Conservation (phyloP, 129 eudicot genomes). For the Lactuca sativa region DNA sequence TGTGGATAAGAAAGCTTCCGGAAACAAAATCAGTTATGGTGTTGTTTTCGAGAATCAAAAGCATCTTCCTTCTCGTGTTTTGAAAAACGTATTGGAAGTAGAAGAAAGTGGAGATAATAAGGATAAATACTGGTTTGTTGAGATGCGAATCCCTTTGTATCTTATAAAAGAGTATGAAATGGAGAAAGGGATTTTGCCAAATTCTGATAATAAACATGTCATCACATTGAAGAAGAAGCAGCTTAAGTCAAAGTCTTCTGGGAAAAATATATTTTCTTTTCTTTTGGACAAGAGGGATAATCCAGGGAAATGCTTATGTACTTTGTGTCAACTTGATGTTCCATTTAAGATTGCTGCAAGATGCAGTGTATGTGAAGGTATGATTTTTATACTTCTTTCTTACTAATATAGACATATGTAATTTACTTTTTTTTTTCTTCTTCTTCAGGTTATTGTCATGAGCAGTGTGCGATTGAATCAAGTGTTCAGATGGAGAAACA, state of each 20-base stretch:
- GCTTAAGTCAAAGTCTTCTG: slow-evolving; percentile 61
- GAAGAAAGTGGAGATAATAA: slow-evolving; percentile 60
- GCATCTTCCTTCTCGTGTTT: slow-evolving; percentile 84
- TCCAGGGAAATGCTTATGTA: slow-evolving; percentile 46
- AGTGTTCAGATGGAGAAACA: slow-evolving; percentile 40
- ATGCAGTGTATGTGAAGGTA: slow-evolving; percentile 90
- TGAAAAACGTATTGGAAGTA: slow-evolving; percentile 65
- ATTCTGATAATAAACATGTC: slow-evolving; percentile 34
- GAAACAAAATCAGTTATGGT: slow-evolving; percentile 61
- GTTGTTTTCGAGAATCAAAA: slow-evolving; percentile 84
- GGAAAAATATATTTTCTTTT: slow-evolving; percentile 54
- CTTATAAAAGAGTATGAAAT: slow-evolving; percentile 79
- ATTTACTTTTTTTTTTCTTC: not conserved
- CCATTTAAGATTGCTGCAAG: slow-evolving; percentile 64
- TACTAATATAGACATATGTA: not conserved
- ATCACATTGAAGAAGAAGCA: slow-evolving; percentile 43
- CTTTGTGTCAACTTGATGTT: slow-evolving; percentile 72
- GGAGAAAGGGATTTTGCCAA: slow-evolving; percentile 21
- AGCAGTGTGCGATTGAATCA: slow-evolving; percentile 56
- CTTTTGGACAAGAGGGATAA: slow-evolving; percentile 60
- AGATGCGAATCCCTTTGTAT: slow-evolving; percentile 75
- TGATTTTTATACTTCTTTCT: not conserved
- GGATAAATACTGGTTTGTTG: slow-evolving; percentile 84
- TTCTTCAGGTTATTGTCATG: slow-evolving; percentile 77
- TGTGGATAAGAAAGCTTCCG: slow-evolving; percentile 58